A percentile compares a stretch with the other conserved stretches of the same genome.
These are phyloP conservation scores for Wallacemonas sp. DNA, from an alignment of 208 protist genomes.

Conservation along the genomic window DNA sequence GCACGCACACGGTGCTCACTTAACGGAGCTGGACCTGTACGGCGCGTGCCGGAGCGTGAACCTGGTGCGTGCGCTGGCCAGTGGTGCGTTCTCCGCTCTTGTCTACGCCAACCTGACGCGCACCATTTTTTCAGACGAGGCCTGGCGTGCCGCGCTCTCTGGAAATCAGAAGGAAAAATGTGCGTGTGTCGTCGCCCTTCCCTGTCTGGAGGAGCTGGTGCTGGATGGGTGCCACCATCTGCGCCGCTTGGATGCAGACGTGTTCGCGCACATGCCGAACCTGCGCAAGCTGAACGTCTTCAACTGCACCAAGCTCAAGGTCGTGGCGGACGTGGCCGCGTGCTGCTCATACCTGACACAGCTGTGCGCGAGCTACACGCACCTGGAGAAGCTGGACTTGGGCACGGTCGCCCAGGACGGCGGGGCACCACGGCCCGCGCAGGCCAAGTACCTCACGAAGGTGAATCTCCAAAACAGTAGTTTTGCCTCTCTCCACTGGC, in stretches of 20 bases:
- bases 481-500: not conserved
- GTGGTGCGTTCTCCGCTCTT: not conserved
- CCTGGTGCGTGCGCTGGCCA: not conserved
- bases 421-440: not conserved
- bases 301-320: slow-evolving; percentile 15
- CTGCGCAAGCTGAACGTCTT: slow-evolving; percentile 12
- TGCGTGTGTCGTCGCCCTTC: too few relatives aligned
- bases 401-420: not conserved
- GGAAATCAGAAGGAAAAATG: too few relatives aligned
- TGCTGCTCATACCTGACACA: slow-evolving; percentile 2
- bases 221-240: slow-evolving; percentile 13
- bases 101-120: slow-evolving; percentile 10
- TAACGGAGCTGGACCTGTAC: slow-evolving; percentile 14
- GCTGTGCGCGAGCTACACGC: not conserved
- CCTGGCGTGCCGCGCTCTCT: not conserved
- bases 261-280: slow-evolving; percentile 11
- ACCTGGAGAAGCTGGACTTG: not conserved
- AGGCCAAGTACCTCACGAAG: not conserved
- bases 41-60: not conserved
- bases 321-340: slow-evolving; percentile 1
- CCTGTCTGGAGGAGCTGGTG: slow-evolving; percentile 12
- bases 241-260: not conserved
- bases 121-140: slow-evolving; percentile 4
- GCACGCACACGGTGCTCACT: slow-evolving; percentile 3
- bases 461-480: not conserved